Evolutionary conservation across 345 rosid species (phyloP).

Genomic region (Abelmoschus esculentus): DNA sequence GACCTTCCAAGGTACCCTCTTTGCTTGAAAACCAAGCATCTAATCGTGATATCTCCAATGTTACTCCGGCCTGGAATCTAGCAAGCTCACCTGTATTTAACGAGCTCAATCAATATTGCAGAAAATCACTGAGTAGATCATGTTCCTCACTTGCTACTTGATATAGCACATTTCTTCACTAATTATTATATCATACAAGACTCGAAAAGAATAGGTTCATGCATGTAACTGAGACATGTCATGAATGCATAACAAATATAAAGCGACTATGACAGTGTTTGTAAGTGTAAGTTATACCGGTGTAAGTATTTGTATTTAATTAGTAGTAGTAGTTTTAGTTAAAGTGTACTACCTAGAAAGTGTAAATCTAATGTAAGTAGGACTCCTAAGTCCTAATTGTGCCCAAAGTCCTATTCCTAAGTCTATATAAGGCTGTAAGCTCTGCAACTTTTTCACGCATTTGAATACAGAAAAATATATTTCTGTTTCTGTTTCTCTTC

Average conservation of each 20-base stretch:
- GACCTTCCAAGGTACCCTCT: conserved; percentile 61
- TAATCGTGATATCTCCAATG: conserved; percentile 86
- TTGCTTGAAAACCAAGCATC: conserved; percentile 86
- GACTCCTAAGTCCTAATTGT: no score
- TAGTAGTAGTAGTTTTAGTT: no score
- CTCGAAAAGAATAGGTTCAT: neutral
- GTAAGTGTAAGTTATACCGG: no score
- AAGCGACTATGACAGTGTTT: neutral
- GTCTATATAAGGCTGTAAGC: no score
- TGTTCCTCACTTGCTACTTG: neutral
- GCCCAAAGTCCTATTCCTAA: no score
- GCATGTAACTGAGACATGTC: neutral
- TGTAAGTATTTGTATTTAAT: no score
- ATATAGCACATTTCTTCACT: neutral
- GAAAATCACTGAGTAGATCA: neutral
- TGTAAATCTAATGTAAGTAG: no score
- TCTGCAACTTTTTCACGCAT: no score
- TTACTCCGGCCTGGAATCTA: conserved; percentile 81
- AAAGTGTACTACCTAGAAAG: no score
- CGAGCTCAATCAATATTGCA: neutral
- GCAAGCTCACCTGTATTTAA: conserved; percentile 76
- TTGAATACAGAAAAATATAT: no score
- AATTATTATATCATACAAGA: neutral
- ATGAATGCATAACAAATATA: neutral
- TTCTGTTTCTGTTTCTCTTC: no score